Conservation (phyloP, 129 eudicot species). For the Arctium minus region DNA sequence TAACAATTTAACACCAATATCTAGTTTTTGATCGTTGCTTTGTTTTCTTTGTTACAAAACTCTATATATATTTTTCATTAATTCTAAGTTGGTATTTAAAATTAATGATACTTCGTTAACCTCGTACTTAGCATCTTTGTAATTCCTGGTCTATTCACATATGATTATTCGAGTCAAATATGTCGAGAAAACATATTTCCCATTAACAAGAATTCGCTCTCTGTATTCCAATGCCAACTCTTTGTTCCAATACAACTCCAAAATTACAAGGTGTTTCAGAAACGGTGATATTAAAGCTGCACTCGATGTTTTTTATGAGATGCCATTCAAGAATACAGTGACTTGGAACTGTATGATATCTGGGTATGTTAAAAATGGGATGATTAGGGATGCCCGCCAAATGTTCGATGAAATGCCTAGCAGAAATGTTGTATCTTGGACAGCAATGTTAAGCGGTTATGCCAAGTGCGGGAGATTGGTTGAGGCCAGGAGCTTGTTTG, state of each 20-base stretch:
- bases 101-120: not conserved
- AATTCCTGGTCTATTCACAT: not conserved
- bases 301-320: conserved; percentile 33
- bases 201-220: not conserved
- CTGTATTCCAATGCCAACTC: conserved; percentile 22
- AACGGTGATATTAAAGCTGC: conserved; percentile 48
- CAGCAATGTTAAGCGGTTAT: conserved; percentile 71
- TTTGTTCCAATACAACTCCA: conserved; percentile 44
- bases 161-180: conserved; percentile 1
- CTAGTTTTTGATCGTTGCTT: no score
- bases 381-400: conserved; percentile 34
- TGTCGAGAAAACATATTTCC: conserved; percentile 1
- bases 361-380: conserved; percentile 43
- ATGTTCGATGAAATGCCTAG: conserved; percentile 59
- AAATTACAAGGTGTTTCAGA: conserved; percentile 44
- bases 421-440: conserved; percentile 71
- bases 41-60: no score
- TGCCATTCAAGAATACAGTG: conserved; percentile 51
- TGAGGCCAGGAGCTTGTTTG: conserved; percentile 57
- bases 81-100: no score
- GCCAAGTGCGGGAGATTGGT: conserved; percentile 52
- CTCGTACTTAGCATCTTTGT: no score
- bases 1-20: no score
- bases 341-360: conserved; percentile 69
- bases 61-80: no score